Percentiles rank a stretch among this genome's conserved stretches.
Evolutionary conservation across 495 filamentous ascomycete genomes (phyloP).

Genomic region (Neurospora tetrasperma): DNA sequence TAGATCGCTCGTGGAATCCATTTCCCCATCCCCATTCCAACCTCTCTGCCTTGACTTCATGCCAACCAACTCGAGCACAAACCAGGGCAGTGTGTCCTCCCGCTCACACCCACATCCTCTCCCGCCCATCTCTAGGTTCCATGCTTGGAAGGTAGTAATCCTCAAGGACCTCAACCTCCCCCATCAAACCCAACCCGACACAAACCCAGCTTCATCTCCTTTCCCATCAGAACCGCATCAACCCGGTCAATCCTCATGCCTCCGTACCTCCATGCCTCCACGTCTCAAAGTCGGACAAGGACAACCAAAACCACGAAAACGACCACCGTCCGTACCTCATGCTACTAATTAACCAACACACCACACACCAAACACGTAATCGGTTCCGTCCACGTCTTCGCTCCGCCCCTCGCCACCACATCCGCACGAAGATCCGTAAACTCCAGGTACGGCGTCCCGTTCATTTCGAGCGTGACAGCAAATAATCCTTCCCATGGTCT

Average conservation of each 20-base stretch:
- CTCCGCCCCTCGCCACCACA: slow-evolving; percentile 24
- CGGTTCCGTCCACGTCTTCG: slow-evolving; percentile 37
- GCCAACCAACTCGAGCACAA: background rate
- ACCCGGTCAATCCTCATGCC: too few species aligned
- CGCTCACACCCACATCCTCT: too few species aligned
- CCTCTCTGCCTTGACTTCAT: background rate
- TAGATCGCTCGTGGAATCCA: background rate
- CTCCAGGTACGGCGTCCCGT: slow-evolving; percentile 28
- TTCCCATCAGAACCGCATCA: too few species aligned
- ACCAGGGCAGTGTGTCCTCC: background rate
- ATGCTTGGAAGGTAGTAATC: too few species aligned
- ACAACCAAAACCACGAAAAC: background rate
- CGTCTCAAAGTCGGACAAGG: too few species aligned
- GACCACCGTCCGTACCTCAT: too few species aligned
- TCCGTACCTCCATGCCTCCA: too few species aligned
- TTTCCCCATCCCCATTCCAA: background rate
- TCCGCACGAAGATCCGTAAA: slow-evolving; percentile 34
- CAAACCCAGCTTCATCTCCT: too few species aligned
- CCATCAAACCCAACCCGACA: too few species aligned
- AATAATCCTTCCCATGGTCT: slow-evolving; percentile 37
- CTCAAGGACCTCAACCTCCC: too few species aligned
- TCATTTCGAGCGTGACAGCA: slow-evolving; percentile 26
- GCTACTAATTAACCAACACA: slow-evolving; percentile 23
- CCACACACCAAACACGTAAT: slow-evolving; percentile 34
- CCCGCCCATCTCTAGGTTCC: too few species aligned